Conservation (phyloP, 2,329 filamentous ascomycete species). For the Huntiella omanensis region DNA sequence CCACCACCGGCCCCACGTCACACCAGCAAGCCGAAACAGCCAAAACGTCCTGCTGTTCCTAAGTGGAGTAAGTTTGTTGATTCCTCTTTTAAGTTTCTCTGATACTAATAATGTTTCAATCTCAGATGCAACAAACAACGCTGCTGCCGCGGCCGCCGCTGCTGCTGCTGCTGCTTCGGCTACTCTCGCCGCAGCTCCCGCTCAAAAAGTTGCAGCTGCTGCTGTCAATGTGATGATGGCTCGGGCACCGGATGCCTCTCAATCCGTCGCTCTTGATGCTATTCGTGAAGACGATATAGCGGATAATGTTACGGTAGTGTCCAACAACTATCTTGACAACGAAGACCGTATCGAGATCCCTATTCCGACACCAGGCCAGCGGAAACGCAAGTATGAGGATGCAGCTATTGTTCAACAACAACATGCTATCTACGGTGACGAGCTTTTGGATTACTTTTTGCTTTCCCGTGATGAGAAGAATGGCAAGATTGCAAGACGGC, state of each 20-base stretch:
- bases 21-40: conserved; percentile 65
- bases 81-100: neutral
- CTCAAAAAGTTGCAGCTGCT: conserved; percentile 6
- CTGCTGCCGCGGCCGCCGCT: neutral
- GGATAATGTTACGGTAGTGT: conserved; percentile 66
- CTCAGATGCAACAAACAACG: neutral
- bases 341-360: conserved; percentile 54
- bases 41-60: conserved; percentile 46
- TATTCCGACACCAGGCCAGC: conserved; percentile 16
- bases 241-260: conserved; percentile 4
- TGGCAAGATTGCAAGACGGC: conserved; percentile 38
- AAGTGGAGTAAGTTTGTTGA: conserved; percentile 26
- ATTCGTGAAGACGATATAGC: conserved; percentile 55
- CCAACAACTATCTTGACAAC: conserved; percentile 69
- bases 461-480: conserved; percentile 57
- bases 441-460: conserved; percentile 90
- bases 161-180: conserved; percentile 19
- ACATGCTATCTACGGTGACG: conserved; percentile 80
- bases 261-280: conserved; percentile 15
- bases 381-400: conserved; percentile 59
- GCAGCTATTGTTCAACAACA: conserved; percentile 55
- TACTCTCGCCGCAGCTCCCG: neutral
- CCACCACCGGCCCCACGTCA: conserved; percentile 90
- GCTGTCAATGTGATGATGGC: neutral
- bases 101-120: neutral